Evolutionary conservation across 2,329 filamentous ascomycete genomes (phyloP), one percentile per base, ranked within the genome.

Genomic region (Byssothecium circinans): DNA sequence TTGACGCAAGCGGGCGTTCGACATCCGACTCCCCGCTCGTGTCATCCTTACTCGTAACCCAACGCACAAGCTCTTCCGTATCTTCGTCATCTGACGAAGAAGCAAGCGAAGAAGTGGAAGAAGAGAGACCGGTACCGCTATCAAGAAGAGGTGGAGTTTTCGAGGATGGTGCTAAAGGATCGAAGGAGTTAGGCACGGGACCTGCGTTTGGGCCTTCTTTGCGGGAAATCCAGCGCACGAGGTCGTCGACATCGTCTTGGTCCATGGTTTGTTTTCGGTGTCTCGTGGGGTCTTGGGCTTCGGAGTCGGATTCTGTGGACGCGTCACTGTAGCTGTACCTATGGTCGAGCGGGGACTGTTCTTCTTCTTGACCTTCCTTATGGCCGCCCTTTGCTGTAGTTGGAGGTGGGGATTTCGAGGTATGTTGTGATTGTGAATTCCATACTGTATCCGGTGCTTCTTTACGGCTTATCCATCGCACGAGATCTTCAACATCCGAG

Each of bases 401-500:
- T 8, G 17, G 34, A 29, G 15, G 8, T 36, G 11, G 32, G 6
- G 32, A 15, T 14, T 42, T 41, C 33, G 40, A 14, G 3, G 18
- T 19, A 23, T 8, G 36, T 12, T n/a, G 11, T 17, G 3, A 4
- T 4, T 17, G 20, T 14, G 36, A 27, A 14, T 22, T 5, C 11
- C n/a, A 8, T 45, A 45, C n/a, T 40, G 50, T 3, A 37, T 27
- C 18, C 49, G 27, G 30, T 15, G 38, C 47, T 0, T 59, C 53
- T 35, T 53, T 62, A 14, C 59, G 54, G 33, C 61, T 64, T 10
- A 56, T 60, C 41, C 54, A 61, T 10, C 52, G 55, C 29, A 70
- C 61, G 6, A 67, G 50, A 2, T 70, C 67, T 1, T 69, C 64
- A 1, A 69, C 62, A 27, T 69, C 65, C 1, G 61, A 65, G 17